These are phyloP conservation scores for Cercospora citrullina DNA, from an alignment of 2,329 filamentous ascomycete species.

Conservation along the genomic window DNA sequence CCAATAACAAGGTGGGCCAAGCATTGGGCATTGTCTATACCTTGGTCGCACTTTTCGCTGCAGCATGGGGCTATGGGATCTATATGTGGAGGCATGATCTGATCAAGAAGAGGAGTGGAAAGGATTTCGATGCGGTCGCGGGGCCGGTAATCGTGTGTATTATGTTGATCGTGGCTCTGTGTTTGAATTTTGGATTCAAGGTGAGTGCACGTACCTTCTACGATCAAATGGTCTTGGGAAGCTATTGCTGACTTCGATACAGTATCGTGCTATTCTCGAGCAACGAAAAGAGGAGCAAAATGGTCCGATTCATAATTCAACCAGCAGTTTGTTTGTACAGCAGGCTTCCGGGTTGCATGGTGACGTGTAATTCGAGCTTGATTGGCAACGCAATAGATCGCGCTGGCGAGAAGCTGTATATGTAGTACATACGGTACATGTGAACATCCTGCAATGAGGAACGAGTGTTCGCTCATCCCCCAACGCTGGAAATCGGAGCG, in stretches of 20 bases:
- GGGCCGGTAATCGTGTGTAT: conserved; percentile 82
- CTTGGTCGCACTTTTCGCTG: conserved; percentile 76
- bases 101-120: conserved; percentile 82
- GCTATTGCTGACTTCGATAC: neutral
- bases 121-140: conserved; percentile 86
- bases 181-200: conserved; percentile 88
- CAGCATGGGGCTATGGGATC: conserved; percentile 83
- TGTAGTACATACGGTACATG: neutral
- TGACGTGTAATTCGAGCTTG: neutral
- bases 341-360: neutral
- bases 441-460: neutral
- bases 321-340: neutral
- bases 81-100: conserved; percentile 72
- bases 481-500: neutral
- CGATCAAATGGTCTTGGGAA: neutral
- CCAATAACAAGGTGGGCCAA: conserved; percentile 70
- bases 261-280: neutral
- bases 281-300: neutral
- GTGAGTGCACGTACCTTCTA: conserved; percentile 11
- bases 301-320: neutral
- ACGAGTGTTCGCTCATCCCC: neutral
- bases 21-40: conserved; percentile 82
- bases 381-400: neutral
- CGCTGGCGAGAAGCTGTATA: neutral
- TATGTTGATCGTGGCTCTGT: conserved; percentile 73